phyloP scores from a whole-genome alignment of 2,329 filamentous ascomycete species.

The Exophiala spinifera region DNA sequence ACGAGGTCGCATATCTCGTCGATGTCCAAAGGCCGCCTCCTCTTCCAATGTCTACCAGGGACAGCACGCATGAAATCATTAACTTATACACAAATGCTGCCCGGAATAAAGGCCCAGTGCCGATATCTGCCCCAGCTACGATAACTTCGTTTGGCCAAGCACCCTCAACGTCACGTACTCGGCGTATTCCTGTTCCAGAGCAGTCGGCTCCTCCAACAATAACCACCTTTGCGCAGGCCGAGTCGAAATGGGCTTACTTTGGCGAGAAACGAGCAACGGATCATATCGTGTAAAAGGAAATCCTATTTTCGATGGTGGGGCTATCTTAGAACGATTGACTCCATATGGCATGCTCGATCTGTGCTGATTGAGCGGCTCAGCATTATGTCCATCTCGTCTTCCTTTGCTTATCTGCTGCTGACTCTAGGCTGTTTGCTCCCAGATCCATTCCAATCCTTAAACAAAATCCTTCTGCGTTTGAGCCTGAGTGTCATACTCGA shows the following conservation, averaged over 20 bases:
- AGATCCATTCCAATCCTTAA: not conserved
- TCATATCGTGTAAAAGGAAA: not conserved
- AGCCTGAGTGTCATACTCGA: not conserved
- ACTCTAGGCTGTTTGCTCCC: not conserved
- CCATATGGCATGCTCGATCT: too few species aligned
- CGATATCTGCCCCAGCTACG: not conserved
- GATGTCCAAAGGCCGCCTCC: conserved; percentile 9
- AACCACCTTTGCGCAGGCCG: conserved; percentile 14
- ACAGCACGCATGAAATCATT: conserved; percentile 21
- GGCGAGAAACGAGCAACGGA: conserved; percentile 10
- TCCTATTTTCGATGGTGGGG: not conserved
- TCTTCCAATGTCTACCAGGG: not conserved
- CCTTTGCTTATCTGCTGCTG: not conserved
- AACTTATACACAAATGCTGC: conserved; percentile 12
- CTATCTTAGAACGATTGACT: too few species aligned
- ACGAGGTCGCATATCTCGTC: not conserved
- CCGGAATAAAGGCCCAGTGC: not conserved
- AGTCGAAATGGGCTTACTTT: conserved; percentile 18
- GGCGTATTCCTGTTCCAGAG: not conserved
- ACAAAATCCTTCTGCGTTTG: conserved; percentile 1
- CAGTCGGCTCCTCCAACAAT: conserved; percentile 9
- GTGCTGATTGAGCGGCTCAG: not conserved
- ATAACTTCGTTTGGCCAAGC: conserved; percentile 4
- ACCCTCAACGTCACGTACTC: not conserved
- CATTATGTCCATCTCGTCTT: not conserved